These are phyloP conservation scores for Neofusicoccum parvum DNA, from an alignment of 2,329 filamentous ascomycete genomes.

Conservation along the genomic window DNA sequence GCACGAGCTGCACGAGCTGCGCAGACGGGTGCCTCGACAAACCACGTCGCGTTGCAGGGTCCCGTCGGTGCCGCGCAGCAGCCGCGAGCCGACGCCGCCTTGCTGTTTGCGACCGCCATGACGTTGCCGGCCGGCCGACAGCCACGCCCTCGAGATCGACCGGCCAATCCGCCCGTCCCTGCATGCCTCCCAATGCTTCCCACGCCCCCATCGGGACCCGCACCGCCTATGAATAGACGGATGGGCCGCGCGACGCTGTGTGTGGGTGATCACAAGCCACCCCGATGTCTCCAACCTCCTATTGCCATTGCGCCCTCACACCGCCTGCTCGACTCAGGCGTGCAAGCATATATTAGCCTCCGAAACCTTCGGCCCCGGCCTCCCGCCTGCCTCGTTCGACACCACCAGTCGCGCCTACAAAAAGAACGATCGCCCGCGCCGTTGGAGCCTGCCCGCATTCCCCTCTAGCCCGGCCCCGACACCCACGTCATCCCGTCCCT, in stretches of 20 bases:
- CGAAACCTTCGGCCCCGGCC: not conserved
- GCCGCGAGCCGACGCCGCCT: not conserved
- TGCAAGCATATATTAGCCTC: not conserved
- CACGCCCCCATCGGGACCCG: no score
- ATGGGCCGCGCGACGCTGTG: not conserved
- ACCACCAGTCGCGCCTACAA: not conserved
- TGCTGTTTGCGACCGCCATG: not conserved
- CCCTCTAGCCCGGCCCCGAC: not conserved
- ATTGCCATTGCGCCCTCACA: not conserved
- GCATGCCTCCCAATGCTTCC: no score
- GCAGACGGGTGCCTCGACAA: not conserved
- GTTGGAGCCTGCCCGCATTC: not conserved
- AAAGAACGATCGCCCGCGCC: not conserved
- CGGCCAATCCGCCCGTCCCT: slow-evolving; percentile 2
- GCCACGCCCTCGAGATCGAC: slow-evolving; percentile 4
- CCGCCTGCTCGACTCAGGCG: not conserved
- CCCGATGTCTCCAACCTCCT: slow-evolving; percentile 4
- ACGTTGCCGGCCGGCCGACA: not conserved
- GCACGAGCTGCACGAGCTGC: not conserved
- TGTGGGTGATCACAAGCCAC: slow-evolving; percentile 15
- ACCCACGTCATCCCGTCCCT: slow-evolving; percentile 4
- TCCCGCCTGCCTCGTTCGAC: not conserved
- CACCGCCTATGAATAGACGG: not conserved
- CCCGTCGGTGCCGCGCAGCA: not conserved
- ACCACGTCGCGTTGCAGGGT: slow-evolving; percentile 11